Percentiles rank a stretch among this genome's conserved stretches.
Evolutionary conservation across 192 early-diverging fungal species (phyloP).

Genomic region (Umbelopsis ramanniana): DNA sequence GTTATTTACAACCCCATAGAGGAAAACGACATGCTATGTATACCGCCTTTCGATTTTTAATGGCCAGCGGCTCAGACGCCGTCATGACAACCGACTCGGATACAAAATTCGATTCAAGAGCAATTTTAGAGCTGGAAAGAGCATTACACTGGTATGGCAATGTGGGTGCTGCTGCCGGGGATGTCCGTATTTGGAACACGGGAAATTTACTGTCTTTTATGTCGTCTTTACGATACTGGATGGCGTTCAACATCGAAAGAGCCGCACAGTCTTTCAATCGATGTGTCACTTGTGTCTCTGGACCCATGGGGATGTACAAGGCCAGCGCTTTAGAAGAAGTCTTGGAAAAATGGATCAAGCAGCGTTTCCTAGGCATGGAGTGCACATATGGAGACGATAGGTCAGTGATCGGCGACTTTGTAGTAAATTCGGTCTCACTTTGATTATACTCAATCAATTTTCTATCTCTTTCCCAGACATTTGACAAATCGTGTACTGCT

Average conservation of each 20-base stretch:
- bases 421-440: neutral
- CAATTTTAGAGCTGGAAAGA: conserved; percentile 50
- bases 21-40: conserved; percentile 62
- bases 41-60: conserved; percentile 51
- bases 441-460: neutral
- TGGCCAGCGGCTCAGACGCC: conserved; percentile 49
- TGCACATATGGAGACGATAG: conserved; percentile 72
- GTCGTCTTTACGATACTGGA: conserved; percentile 65
- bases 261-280: conserved; percentile 62
- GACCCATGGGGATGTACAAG: conserved; percentile 65
- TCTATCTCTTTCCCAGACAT: conserved; percentile 33
- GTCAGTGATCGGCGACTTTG: conserved; percentile 16
- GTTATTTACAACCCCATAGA: conserved; percentile 54
- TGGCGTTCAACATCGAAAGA: conserved; percentile 70
- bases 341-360: conserved; percentile 59
- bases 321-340: conserved; percentile 50
- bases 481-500: conserved; percentile 59
- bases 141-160: conserved; percentile 51
- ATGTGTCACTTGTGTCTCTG: conserved; percentile 66
- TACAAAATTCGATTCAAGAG: conserved; percentile 58
- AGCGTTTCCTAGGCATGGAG: conserved; percentile 58
- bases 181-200: conserved; percentile 60
- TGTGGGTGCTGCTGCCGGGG: conserved; percentile 59
- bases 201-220: conserved; percentile 60
- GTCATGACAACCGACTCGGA: conserved; percentile 69